Base-by-base conservation (phyloP, 2,329 filamentous ascomycete species). In the Drechslerella coelobrocha region DNA sequence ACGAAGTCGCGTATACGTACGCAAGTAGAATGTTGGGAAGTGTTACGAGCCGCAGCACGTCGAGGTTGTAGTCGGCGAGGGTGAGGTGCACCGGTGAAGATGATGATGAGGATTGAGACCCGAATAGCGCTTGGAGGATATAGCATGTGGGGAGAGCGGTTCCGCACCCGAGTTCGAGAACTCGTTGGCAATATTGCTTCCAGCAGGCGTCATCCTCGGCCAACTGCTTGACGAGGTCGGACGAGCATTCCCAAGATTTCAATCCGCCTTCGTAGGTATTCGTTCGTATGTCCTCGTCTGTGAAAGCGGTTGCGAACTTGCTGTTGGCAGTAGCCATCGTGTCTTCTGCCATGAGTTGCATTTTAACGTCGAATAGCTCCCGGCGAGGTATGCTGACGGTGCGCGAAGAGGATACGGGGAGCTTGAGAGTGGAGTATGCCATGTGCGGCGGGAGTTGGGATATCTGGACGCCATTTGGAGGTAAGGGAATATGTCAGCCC, bases 241-340 rank as follows among this genome's bases (percentile, higher is more conserved):
- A 82, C 68, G 88, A 91, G 79, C 90, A 92, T 80, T 94, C 90
- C 90, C 90, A 94, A 76, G 89, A 92, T 81, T 94, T 94, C 81
- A 93, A 92, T 23, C 90, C 90, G 62, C 90, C 90, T 79, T 94
- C 90, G 79, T 94, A 94, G 68, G 93, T 85, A 55, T 90, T 90
- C 61, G 89, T 89, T 78, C 87, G 89, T 73, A 94, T 87, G 78
- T 94, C 90, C 73, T 89, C 86, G 72, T 81, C 79, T 12, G 77
- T 74, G 34, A 72, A 72, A 2, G 56, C 61, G 14, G 60, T 56
- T 19, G 55, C 61, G 50, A 66, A 65, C 17, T 39, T 61, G 34
- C 47, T 27, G 24, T 14, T 37, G 9, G 14, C 24, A 7, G 76
- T 75, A 3, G 76, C 80, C n/a, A 71, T 66, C 39, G 61, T 72